phyloP scores from a whole-genome alignment of 2,329 filamentous ascomycete species.

The Aspergillus cejpii region DNA sequence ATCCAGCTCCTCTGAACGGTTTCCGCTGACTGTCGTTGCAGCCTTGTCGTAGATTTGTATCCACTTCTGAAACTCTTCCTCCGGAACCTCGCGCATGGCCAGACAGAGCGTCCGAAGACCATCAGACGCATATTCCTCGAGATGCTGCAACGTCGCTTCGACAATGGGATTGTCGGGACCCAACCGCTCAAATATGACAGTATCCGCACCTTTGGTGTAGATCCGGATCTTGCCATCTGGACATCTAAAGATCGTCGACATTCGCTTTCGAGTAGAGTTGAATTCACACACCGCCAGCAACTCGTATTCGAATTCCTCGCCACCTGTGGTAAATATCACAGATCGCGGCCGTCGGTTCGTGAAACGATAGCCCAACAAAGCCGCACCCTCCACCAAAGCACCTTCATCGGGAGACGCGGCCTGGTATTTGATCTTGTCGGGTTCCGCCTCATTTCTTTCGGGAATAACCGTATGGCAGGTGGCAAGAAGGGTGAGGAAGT shows the following conservation, averaged over 20 bases:
- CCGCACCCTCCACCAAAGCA: constrained; percentile 87
- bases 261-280: constrained; percentile 93
- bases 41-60: constrained; percentile 78
- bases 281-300: constrained; percentile 97
- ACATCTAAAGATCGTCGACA: constrained; percentile 96
- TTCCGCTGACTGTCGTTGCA: constrained; percentile 82
- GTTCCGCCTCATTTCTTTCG: constrained; percentile 70
- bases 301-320: constrained; percentile 72
- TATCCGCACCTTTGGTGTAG: constrained; percentile 96
- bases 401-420: constrained; percentile 96
- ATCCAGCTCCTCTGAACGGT: constrained; percentile 87
- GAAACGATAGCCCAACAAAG: constrained; percentile 80
- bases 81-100: constrained; percentile 86
- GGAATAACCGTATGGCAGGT: constrained; percentile 98
- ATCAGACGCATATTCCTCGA: constrained; percentile 98
- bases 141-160: constrained; percentile 81
- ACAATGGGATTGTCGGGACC: constrained; percentile 76
- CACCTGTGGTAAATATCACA: constrained; percentile 74
- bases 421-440: constrained; percentile 87
- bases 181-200: constrained; percentile 89
- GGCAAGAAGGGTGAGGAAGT: constrained; percentile 79
- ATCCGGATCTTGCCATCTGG: constrained; percentile 90
- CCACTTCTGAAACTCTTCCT: constrained; percentile 86
- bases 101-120: constrained; percentile 90
- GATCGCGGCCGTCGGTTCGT: constrained; percentile 80